Conservation (phyloP, 345 rosid genomes). For the Gossypium turneri region DNA sequence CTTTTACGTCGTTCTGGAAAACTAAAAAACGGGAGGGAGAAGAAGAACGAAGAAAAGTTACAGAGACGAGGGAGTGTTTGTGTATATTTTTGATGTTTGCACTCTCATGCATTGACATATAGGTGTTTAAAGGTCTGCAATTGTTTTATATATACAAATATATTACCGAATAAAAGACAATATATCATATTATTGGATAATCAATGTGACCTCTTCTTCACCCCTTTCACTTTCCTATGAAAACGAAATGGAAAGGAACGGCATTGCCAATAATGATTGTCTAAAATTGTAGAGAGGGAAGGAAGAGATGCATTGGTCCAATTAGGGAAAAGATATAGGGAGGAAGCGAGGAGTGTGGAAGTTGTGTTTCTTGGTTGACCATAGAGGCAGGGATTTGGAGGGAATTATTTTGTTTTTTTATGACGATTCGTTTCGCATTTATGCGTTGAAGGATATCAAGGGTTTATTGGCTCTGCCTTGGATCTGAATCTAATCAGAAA, state of each 20-base stretch:
- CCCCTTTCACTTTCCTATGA: neutral
- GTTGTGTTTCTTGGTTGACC: neutral
- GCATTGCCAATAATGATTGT: neutral
- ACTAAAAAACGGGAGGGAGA: constrained; percentile 2
- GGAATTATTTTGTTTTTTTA: neutral
- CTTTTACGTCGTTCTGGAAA: constrained; percentile 35
- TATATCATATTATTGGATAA: neutral
- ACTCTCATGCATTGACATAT: neutral
- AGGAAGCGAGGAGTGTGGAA: neutral
- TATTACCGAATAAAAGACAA: too few species aligned
- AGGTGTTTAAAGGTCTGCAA: constrained; percentile 17
- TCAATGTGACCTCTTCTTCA: constrained; percentile 5
- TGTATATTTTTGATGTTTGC: neutral
- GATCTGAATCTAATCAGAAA: constrained; percentile 28
- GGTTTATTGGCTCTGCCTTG: constrained; percentile 25
- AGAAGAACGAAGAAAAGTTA: neutral
- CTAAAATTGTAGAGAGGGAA: neutral
- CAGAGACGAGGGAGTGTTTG: neutral
- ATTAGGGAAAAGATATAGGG: constrained; percentile 3
- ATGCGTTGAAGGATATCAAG: constrained; percentile 14
- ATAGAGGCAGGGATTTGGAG: constrained; percentile 12
- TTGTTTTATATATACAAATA: neutral
- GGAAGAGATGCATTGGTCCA: neutral
- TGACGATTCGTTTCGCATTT: constrained; percentile 17
- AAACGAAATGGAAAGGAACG: neutral